Evolutionary conservation across 2,329 filamentous ascomycete genomes (phyloP), one percentile per base, ranked within the genome.

Genomic region (Raffaelea arxii): DNA sequence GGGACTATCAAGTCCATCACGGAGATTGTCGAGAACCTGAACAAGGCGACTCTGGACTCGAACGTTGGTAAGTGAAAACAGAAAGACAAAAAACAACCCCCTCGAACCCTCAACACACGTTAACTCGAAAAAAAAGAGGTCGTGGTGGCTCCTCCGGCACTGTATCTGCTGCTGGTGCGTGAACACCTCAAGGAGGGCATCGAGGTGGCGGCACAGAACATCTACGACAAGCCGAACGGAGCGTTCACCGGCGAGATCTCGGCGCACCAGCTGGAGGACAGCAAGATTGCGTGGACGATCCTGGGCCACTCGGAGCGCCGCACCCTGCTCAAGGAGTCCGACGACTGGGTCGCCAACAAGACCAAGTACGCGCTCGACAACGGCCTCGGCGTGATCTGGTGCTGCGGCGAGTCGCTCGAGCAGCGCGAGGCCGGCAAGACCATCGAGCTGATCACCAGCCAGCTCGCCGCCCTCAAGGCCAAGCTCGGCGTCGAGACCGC

Each of bases 221-320:
- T 97, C 39, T 41, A 41, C 39, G 23, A 41, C 39, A 12, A 22
- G 37, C 37, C 21, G 18, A 40, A 40, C 37, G 37, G 37, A 7
- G 37, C 37, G 9, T 40, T 22, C 37, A 23, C 37, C 6, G 18
- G 37, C 37, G 37, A 40, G 37, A 40, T 96, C 72, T 90, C 84
- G 55, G 90, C 90, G 54, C 73, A 82, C 52, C 92, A 97, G 74
- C 82, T 98, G 61, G 83, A 86, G 70, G 92, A 97, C 69, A 81
- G 76, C 70, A 80, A 80, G 63, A 85, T 97, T 69, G 80, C 80
- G 62, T 98, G 92, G 92, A 77, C 84, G 52, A 83, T 98, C 60
- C 76, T 95, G 51, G 92, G 92, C 56, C 92, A 98, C 80, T 92
- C 86, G 52, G 92, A 98, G 78, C 86, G 92, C 59, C 84, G 92